Evolutionary conservation across 495 filamentous ascomycete species (phyloP).

Genomic region (Mycothermus thermophilus): DNA sequence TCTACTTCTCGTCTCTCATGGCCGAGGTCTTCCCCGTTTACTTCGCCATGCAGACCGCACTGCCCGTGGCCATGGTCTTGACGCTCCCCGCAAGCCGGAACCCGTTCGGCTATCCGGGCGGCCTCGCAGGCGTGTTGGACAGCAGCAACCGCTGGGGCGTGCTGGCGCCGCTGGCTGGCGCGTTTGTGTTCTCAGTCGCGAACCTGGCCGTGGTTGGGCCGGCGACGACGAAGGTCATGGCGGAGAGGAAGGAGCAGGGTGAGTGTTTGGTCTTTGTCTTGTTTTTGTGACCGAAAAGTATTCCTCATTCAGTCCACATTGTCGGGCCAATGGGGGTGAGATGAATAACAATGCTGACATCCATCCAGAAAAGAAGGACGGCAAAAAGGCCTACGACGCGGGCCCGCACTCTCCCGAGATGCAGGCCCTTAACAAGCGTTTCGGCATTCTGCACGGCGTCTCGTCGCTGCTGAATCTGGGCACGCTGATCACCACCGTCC

Average conservation of each 20-base stretch:
- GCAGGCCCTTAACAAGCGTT: constrained; percentile 64
- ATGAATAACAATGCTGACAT: background rate
- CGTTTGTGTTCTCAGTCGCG: constrained; percentile 46
- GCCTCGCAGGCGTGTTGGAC: constrained; percentile 43
- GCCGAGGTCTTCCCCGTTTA: constrained; percentile 72
- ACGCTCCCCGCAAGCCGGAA: constrained; percentile 52
- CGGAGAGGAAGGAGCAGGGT: constrained; percentile 63
- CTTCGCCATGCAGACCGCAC: constrained; percentile 64
- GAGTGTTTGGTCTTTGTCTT: constrained; percentile 19
- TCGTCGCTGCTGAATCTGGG: constrained; percentile 63
- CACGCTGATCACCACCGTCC: constrained; percentile 49
- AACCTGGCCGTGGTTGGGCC: constrained; percentile 62
- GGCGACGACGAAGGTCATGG: constrained; percentile 56
- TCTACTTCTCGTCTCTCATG: constrained; percentile 71
- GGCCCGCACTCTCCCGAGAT: constrained; percentile 69
- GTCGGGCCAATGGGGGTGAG: background rate
- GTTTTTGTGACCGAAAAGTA: background rate
- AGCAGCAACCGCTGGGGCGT: constrained; percentile 42
- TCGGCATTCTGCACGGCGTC: constrained; percentile 63
- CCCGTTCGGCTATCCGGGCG: constrained; percentile 17
- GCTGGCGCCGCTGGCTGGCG: constrained; percentile 49
- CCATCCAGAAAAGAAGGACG: constrained; percentile 41
- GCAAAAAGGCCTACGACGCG: constrained; percentile 66
- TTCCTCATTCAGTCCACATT: background rate
- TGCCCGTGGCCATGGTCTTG: constrained; percentile 59